Conservation (phyloP, 805 yeast species). For the Myxozyma mucilagina region DNA sequence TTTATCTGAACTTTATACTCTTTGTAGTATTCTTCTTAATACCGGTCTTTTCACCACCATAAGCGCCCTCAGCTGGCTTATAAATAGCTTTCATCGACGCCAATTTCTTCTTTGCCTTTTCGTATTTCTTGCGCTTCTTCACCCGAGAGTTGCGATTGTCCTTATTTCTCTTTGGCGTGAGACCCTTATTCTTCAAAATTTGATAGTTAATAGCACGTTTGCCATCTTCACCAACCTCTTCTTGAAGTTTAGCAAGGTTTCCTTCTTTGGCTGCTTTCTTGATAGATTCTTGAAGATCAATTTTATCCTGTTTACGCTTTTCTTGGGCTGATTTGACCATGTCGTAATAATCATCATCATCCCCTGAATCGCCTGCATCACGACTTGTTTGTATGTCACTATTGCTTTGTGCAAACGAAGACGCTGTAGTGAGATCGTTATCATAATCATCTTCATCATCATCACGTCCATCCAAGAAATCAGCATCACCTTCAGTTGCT, state of each 20-base stretch:
- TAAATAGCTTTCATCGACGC: constrained; percentile 89
- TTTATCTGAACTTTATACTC: constrained; percentile 64
- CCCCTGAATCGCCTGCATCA: constrained; percentile 26
- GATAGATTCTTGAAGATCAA: constrained; percentile 9
- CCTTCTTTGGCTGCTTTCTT: constrained; percentile 77
- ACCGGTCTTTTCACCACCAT: constrained; percentile 95
- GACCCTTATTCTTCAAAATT: constrained; percentile 93
- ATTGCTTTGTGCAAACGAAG: background rate
- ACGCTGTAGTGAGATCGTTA: constrained; percentile 25
- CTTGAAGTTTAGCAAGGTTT: constrained; percentile 67
- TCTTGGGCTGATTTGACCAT: constrained; percentile 51
- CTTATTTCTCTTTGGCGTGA: constrained; percentile 89
- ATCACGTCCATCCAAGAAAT: constrained; percentile 23
- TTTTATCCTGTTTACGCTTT: constrained; percentile 51
- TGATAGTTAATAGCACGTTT: constrained; percentile 95
- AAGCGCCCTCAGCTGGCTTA: constrained; percentile 67
- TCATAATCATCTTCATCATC: constrained; percentile 43
- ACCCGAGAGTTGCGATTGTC: constrained; percentile 94
- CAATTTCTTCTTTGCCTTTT: constrained; percentile 89
- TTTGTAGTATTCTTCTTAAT: constrained; percentile 91
- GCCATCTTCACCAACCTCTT: constrained; percentile 71
- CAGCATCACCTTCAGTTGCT: constrained; percentile 44
- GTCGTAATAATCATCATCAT: constrained; percentile 60
- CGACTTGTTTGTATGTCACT: background rate
- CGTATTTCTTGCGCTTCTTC: constrained; percentile 97